These are phyloP conservation scores for Solidago caesia DNA, from an alignment of 129 eudicot genomes.

Conservation along the genomic window DNA sequence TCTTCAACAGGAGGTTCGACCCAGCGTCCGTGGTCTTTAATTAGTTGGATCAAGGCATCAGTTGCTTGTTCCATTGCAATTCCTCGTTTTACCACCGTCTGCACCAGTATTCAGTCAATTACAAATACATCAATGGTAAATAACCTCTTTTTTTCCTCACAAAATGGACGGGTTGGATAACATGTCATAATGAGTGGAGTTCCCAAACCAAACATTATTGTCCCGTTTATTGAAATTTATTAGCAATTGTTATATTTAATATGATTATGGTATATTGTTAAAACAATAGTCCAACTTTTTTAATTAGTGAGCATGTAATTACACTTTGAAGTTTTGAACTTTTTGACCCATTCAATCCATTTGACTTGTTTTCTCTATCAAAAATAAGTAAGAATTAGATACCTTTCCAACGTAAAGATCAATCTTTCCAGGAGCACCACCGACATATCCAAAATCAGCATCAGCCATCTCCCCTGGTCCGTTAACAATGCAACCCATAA, in stretches of 20 bases:
- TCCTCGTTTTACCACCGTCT: constrained; percentile 91
- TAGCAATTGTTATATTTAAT: neutral
- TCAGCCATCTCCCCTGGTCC: constrained; percentile 99
- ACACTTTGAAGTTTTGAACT: neutral
- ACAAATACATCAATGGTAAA: constrained; percentile 15
- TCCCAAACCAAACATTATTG: neutral
- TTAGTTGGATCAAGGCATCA: constrained; percentile 83
- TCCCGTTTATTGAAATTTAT: neutral
- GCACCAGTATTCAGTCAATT: constrained; percentile 8
- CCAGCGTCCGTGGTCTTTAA: constrained; percentile 95
- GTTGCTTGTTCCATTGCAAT: constrained; percentile 93
- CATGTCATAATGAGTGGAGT: neutral
- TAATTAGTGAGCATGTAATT: neutral
- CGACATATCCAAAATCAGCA: constrained; percentile 97
- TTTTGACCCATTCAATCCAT: neutral
- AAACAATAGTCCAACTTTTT: neutral
- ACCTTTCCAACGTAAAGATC: constrained; percentile 98
- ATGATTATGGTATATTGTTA: neutral
- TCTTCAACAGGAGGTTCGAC: constrained; percentile 89
- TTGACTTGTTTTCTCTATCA: neutral
- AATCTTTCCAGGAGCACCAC: constrained; percentile 99
- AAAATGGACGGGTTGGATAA: neutral
- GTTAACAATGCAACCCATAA: constrained; percentile 98
- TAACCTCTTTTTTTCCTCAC: neutral
- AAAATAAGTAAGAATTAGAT: neutral